Percentiles rank a stretch among this genome's conserved stretches.
phyloP scores from a whole-genome alignment of 495 filamentous ascomycete genomes.

The Penicillium ucsense region DNA sequence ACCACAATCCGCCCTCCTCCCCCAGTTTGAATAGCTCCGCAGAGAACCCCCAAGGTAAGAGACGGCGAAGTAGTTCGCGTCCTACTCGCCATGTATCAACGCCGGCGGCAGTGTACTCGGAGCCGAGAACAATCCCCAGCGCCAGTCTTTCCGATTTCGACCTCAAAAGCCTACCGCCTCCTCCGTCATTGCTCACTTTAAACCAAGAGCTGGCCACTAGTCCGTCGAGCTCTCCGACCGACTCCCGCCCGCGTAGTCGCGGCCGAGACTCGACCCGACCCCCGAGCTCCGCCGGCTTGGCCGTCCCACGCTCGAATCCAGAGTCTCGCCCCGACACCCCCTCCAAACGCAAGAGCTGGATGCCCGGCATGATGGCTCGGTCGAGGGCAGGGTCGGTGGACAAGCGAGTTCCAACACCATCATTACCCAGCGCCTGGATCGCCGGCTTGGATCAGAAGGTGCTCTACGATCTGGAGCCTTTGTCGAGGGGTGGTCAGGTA shows the following conservation, averaged over 20 bases:
- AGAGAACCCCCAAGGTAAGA: conserved; percentile 13
- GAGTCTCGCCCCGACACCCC: conserved; percentile 34
- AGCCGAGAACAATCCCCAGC: conserved; percentile 22
- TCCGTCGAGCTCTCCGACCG: conserved; percentile 22
- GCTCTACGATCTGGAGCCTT: conserved; percentile 49
- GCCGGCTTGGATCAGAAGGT: conserved; percentile 46
- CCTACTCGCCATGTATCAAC: conserved; percentile 31
- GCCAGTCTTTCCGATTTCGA: conserved; percentile 21
- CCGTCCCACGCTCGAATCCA: conserved; percentile 26
- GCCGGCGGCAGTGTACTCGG: conserved; percentile 20
- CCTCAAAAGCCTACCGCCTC: conserved; percentile 30
- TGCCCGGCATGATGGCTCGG: conserved; percentile 43
- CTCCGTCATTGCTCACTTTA: conserved; percentile 33
- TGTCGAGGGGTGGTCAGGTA: conserved; percentile 54
- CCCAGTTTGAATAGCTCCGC: conserved; percentile 5
- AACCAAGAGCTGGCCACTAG: conserved; percentile 34
- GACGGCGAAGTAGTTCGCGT: conserved; percentile 26
- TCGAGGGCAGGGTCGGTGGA: conserved; percentile 29
- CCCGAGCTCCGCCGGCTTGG: conserved; percentile 27
- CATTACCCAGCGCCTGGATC: conserved; percentile 49
- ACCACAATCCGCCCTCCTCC: conserved; percentile 17
- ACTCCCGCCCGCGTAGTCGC: conserved; percentile 29
- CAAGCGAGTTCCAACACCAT: conserved; percentile 8
- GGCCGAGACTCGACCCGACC: conserved; percentile 31
- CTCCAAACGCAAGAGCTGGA: conserved; percentile 44